Conservation (phyloP, 1,284 basidiomycete genomes). For the Singerocomus inundabilis region DNA sequence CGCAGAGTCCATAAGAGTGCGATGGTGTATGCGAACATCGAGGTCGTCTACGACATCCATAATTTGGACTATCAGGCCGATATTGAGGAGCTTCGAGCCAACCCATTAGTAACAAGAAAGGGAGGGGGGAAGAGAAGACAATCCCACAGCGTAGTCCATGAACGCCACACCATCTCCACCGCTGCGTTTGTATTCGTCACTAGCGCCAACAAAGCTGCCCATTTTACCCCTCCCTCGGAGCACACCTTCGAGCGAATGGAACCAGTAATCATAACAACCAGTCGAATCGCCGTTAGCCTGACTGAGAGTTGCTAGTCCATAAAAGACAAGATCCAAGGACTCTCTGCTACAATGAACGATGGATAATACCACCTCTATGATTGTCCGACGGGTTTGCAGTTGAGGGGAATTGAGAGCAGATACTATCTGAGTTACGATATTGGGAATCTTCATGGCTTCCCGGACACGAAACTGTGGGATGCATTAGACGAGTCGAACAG, state of each 20-base stretch:
- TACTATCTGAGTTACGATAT: conserved; percentile 80
- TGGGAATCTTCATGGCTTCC: conserved; percentile 78
- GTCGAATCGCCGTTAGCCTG: conserved; percentile 58
- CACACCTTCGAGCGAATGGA: conserved; percentile 77
- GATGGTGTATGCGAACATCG: conserved; percentile 82
- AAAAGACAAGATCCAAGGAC: conserved; percentile 54
- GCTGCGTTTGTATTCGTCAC: conserved; percentile 78
- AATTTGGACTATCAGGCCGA: conserved; percentile 70
- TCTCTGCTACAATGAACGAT: conserved; percentile 61
- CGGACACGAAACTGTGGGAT: conserved; percentile 61
- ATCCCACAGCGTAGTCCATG: conserved; percentile 81
- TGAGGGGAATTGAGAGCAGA: conserved; percentile 85
- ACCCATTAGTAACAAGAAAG: conserved; percentile 16
- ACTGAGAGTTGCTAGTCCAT: conserved; percentile 68
- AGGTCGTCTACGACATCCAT: conserved; percentile 68
- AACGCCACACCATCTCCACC: conserved; percentile 65
- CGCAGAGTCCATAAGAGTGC: conserved; percentile 85
- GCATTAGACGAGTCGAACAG: conserved; percentile 8
- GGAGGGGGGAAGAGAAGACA: conserved; percentile 8
- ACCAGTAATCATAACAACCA: conserved; percentile 84
- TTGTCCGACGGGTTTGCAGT: conserved; percentile 76
- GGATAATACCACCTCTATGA: conserved; percentile 76
- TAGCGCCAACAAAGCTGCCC: conserved; percentile 94
- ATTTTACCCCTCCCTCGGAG: conserved; percentile 89
- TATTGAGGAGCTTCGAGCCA: conserved; percentile 56